A percentile compares a stretch with the other conserved stretches of the same genome.
Evolutionary conservation across 2,329 filamentous ascomycete genomes (phyloP).

Genomic region (Epichloe sp.): DNA sequence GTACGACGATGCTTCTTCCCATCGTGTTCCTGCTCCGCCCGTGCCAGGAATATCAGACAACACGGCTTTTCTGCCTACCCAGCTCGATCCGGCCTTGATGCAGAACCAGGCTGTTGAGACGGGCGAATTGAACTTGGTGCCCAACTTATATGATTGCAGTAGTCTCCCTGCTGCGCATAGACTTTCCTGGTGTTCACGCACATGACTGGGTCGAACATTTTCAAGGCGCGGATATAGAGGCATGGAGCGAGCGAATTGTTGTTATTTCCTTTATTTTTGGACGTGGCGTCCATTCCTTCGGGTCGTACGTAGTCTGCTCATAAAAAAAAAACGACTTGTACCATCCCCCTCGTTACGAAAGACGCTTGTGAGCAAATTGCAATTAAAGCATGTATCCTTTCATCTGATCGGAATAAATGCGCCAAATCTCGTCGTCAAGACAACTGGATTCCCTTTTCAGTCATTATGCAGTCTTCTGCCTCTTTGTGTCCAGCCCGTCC

Average conservation of each 20-base stretch:
- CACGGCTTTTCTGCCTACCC: not conserved
- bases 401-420: slow-evolving; percentile 10
- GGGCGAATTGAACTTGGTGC: not conserved
- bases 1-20: not conserved
- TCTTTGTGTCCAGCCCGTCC: slow-evolving; percentile 33
- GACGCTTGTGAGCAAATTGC: not conserved
- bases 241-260: no score
- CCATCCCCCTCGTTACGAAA: not conserved
- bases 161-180: not conserved
- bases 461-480: slow-evolving; percentile 29
- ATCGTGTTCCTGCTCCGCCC: no score
- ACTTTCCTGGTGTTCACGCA: not conserved
- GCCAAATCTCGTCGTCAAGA: slow-evolving; percentile 9
- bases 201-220: not conserved
- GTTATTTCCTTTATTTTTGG: not conserved
- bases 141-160: not conserved
- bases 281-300: not conserved
- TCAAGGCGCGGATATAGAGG: not conserved
- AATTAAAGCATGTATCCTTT: not conserved
- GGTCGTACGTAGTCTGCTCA: not conserved
- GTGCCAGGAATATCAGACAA: no score
- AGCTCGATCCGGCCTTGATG: not conserved
- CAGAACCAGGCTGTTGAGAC: not conserved
- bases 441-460: not conserved
- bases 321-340: not conserved